phyloP scores from a whole-genome alignment of 805 yeast genomes.

The Candida tibetensis region DNA sequence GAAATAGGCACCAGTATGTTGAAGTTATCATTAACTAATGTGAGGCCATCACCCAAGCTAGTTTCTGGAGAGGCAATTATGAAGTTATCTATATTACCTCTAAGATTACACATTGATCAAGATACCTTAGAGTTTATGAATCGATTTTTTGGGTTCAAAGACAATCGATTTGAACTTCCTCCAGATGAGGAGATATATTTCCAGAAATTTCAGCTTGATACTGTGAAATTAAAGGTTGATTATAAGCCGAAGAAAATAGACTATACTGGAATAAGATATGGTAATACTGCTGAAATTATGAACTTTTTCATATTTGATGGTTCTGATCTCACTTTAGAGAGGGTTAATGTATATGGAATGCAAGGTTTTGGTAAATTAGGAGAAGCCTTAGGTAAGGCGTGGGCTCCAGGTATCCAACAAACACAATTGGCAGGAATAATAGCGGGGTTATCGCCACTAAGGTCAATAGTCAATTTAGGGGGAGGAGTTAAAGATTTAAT shows the following conservation, averaged over 20 bases:
- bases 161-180: constrained; percentile 60
- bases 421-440: constrained; percentile 79
- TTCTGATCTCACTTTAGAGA: constrained; percentile 64
- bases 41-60: constrained; percentile 60
- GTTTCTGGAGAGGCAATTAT: constrained; percentile 69
- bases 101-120: constrained; percentile 85
- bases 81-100: constrained; percentile 58
- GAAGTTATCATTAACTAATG: constrained; percentile 48
- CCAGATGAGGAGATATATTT: constrained; percentile 65
- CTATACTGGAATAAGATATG: constrained; percentile 79
- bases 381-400: constrained; percentile 55
- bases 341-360: constrained; percentile 67
- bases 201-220: constrained; percentile 62
- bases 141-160: constrained; percentile 80
- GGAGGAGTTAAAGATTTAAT: constrained; percentile 73
- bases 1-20: constrained; percentile 69
- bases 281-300: constrained; percentile 81
- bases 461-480: constrained; percentile 74
- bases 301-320: constrained; percentile 89
- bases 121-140: constrained; percentile 84
- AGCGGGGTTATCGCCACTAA: constrained; percentile 80
- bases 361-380: constrained; percentile 68
- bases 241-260: constrained; percentile 91
- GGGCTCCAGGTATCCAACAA: constrained; percentile 87
- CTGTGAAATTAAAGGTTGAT: constrained; percentile 67